Conservation (phyloP, 192 early-diverging fungal genomes). For the Entophlyctis luteolus region DNA sequence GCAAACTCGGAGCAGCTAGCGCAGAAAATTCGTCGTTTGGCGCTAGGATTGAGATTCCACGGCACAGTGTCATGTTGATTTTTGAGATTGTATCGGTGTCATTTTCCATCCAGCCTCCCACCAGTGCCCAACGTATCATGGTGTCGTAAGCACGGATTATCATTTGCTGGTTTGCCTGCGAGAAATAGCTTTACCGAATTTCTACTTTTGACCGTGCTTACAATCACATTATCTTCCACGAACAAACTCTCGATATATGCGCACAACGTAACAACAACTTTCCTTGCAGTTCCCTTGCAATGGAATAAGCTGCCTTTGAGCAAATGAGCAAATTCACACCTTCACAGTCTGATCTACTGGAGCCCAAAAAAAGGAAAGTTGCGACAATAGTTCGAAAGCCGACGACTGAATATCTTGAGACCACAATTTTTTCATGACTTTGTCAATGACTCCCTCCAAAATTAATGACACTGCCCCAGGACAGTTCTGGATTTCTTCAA, state of each 20-base stretch:
- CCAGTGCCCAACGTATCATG: constrained; percentile 69
- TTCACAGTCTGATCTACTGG: constrained; percentile 14
- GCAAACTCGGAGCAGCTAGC: too few relatives aligned
- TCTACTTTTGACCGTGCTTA: constrained; percentile 28
- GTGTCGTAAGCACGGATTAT: constrained; percentile 72
- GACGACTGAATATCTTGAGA: not conserved
- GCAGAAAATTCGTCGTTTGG: constrained; percentile 50
- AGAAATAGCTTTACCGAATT: not conserved
- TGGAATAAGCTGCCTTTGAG: not conserved
- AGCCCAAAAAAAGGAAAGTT: not conserved
- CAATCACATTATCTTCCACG: constrained; percentile 52
- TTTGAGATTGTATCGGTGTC: constrained; percentile 65
- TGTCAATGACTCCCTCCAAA: constrained; percentile 71
- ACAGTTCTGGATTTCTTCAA: constrained; percentile 72
- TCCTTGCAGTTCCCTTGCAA: constrained; percentile 58
- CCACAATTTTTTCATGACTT: constrained; percentile 30
- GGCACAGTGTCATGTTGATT: constrained; percentile 65
- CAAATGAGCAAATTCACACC: not conserved
- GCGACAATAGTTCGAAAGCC: constrained; percentile 26
- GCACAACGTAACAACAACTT: constrained; percentile 67
- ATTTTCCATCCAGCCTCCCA: constrained; percentile 72
- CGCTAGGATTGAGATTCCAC: constrained; percentile 65
- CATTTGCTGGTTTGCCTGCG: constrained; percentile 48
- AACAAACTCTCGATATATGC: constrained; percentile 67
- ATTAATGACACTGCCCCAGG: constrained; percentile 66